Percentiles rank a stretch among this genome's conserved stretches.
Evolutionary conservation across 805 yeast genomes (phyloP).

Genomic region (Teunomyces gatunensis): DNA sequence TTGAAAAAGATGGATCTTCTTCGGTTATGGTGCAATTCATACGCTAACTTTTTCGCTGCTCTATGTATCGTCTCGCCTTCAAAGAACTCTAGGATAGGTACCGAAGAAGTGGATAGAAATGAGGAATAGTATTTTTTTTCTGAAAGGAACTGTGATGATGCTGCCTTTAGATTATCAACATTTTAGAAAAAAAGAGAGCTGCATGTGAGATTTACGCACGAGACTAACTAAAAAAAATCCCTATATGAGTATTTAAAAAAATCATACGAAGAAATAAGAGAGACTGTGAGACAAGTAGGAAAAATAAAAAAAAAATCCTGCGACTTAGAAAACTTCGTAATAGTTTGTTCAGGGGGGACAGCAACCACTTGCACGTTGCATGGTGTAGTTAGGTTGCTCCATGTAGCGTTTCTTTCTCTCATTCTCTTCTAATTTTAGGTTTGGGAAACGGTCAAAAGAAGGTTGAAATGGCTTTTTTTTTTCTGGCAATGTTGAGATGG

Average conservation of each 20-base stretch:
- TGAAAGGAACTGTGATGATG: slow-evolving; percentile 2
- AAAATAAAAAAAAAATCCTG: background rate
- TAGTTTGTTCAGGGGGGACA: background rate
- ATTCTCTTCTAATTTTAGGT: background rate
- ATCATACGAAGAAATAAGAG: background rate
- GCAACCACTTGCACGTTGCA: background rate
- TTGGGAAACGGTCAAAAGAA: background rate
- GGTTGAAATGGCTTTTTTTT: background rate
- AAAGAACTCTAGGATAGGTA: background rate
- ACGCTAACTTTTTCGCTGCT: background rate
- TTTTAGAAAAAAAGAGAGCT: background rate
- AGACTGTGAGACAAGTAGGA: too few relatives aligned
- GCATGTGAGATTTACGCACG: slow-evolving; percentile 3
- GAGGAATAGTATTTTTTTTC: background rate
- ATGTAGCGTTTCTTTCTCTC: background rate
- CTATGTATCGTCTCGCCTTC: background rate
- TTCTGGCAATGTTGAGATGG: background rate
- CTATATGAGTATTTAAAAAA: background rate
- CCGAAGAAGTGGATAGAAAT: background rate
- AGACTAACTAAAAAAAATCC: background rate
- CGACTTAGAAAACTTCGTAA: background rate
- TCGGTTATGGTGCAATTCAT: background rate
- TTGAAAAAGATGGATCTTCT: background rate
- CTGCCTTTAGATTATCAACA: background rate
- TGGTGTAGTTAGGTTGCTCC: background rate